Conservation (phyloP, 2,329 filamentous ascomycete genomes). For the Neonectria faginata region DNA sequence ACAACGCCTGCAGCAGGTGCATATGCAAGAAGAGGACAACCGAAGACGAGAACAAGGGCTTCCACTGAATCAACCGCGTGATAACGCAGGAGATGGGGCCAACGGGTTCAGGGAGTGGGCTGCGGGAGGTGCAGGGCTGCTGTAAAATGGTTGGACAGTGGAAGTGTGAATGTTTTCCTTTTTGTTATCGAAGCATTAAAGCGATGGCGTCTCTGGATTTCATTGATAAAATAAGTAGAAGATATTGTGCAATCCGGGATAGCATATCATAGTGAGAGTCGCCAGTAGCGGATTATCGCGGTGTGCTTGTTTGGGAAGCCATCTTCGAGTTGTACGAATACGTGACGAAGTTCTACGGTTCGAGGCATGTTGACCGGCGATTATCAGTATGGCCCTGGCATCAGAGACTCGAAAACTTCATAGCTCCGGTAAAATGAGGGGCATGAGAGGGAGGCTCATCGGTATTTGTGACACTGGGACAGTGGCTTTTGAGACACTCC, state of each 20-base stretch:
- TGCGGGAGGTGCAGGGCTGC: conserved; percentile 52
- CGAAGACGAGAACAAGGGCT: conserved; percentile 50
- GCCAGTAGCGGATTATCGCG: neutral
- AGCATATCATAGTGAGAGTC: neutral
- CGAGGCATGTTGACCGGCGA: neutral
- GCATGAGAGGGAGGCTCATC: neutral
- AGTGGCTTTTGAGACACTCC: conserved; percentile 28
- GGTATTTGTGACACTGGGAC: conserved; percentile 17
- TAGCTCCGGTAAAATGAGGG: conserved; percentile 9
- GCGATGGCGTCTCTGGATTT: conserved; percentile 47
- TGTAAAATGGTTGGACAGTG: conserved; percentile 13
- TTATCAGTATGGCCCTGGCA: conserved; percentile 2
- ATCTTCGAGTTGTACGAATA: neutral
- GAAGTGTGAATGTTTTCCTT: conserved; percentile 33
- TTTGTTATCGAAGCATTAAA: conserved; percentile 40
- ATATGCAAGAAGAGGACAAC: conserved; percentile 52
- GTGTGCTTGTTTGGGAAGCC: neutral
- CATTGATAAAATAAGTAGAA: conserved; percentile 26
- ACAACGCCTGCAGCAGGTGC: conserved; percentile 73
- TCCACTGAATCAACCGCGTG: conserved; percentile 42
- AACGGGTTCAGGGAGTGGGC: conserved; percentile 53
- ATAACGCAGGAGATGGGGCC: conserved; percentile 37
- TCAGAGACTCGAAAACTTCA: conserved; percentile 2
- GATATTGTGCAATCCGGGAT: neutral
- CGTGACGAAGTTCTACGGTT: neutral